Percentiles rank a stretch among this genome's conserved stretches.
Evolutionary conservation across 768 basidiomycete genomes (phyloP).

Genomic region (Hypholoma sublateritium): DNA sequence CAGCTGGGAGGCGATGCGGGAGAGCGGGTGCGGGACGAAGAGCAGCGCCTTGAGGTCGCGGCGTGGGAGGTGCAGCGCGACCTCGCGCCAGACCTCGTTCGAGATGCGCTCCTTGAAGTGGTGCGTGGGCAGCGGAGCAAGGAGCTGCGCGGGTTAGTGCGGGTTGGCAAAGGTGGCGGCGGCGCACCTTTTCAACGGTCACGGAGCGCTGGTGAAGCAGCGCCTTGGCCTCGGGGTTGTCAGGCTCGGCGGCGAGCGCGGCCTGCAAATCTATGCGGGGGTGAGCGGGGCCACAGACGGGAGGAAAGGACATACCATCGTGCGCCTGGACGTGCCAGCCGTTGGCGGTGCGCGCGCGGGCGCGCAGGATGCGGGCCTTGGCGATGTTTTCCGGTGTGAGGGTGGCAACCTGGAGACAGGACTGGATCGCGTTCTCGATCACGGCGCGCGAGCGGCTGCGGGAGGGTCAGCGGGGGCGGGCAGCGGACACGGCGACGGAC

Average conservation of each 20-base stretch:
- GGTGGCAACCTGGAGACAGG: slow-evolving; percentile 59
- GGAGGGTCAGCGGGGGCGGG: not conserved
- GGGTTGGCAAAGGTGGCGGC: not conserved
- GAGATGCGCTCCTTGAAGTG: slow-evolving; percentile 55
- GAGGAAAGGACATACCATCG: slow-evolving; percentile 46
- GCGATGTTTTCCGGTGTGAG: slow-evolving; percentile 51
- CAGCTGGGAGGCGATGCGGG: slow-evolving; percentile 66
- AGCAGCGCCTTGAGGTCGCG: slow-evolving; percentile 66
- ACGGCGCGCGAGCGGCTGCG: slow-evolving; percentile 54
- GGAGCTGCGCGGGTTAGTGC: slow-evolving; percentile 25
- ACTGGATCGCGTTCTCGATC: slow-evolving; percentile 76
- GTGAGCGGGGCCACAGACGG: not conserved
- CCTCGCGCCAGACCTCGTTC: slow-evolving; percentile 71
- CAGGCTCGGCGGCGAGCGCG: slow-evolving; percentile 61
- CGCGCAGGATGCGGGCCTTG: slow-evolving; percentile 64
- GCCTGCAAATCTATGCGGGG: slow-evolving; percentile 58
- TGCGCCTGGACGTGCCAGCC: slow-evolving; percentile 62
- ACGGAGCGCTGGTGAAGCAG: slow-evolving; percentile 57
- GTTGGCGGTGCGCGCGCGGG: slow-evolving; percentile 61
- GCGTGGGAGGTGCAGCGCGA: slow-evolving; percentile 59
- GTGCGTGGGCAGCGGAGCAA: slow-evolving; percentile 37
- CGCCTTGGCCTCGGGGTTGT: slow-evolving; percentile 66
- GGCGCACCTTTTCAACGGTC: slow-evolving; percentile 53
- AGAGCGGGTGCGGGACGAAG: slow-evolving; percentile 63
- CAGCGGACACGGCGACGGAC: slow-evolving; percentile 26